phyloP scores from a whole-genome alignment of 129 eudicot species.

The Pulicaria dysenterica region DNA sequence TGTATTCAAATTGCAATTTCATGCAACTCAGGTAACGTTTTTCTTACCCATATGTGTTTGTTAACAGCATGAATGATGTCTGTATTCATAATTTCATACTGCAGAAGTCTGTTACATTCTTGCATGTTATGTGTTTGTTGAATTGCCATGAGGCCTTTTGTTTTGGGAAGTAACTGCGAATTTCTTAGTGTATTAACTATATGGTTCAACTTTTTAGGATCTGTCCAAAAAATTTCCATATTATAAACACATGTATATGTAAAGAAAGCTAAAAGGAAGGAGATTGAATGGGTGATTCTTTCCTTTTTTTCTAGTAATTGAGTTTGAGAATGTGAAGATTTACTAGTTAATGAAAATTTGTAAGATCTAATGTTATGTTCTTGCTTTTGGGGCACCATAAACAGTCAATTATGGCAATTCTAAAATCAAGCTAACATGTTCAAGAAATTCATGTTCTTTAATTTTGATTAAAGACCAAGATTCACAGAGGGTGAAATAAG shows the following conservation, averaged over 20 bases:
- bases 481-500: constrained; percentile 1
- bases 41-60: constrained; percentile 16
- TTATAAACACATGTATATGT: background rate
- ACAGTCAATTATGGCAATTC: too few relatives aligned
- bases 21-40: constrained; percentile 78
- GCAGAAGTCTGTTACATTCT: constrained; percentile 5
- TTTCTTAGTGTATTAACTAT: background rate
- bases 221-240: too few relatives aligned
- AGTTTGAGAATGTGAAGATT: background rate
- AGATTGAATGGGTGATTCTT: background rate
- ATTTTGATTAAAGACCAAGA: background rate
- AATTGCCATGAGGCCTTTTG: background rate
- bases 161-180: background rate
- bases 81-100: background rate
- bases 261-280: constrained; percentile 1
- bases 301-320: background rate
- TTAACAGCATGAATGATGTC: constrained; percentile 19
- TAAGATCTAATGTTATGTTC: background rate
- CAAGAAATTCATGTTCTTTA: too few relatives aligned
- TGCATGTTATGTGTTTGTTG: constrained; percentile 16
- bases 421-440: too few relatives aligned
- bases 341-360: background rate
- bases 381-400: background rate
- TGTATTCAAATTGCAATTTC: constrained; percentile 80
- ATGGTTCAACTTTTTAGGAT: too few relatives aligned